Evolutionary conservation across 1,284 basidiomycete genomes (phyloP).

Genomic region (Peniophora sp.): DNA sequence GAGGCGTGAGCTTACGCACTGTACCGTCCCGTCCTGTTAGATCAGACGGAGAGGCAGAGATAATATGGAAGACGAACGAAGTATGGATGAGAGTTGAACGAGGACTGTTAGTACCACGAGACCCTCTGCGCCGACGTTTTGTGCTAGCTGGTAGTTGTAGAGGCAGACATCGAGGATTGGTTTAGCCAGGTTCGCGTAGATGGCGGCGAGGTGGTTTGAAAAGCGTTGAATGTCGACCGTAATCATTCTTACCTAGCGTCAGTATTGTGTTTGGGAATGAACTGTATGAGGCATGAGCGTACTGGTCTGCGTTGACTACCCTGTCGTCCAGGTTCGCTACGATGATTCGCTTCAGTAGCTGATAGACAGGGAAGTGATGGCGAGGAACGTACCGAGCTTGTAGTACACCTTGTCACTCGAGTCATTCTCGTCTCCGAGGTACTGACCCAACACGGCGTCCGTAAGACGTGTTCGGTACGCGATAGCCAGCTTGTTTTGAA

Average conservation of each 20-base stretch:
- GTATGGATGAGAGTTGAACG: slow-evolving; percentile 74
- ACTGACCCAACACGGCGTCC: slow-evolving; percentile 74
- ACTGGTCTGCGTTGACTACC: slow-evolving; percentile 96
- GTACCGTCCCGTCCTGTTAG: slow-evolving; percentile 3
- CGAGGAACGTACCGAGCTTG: slow-evolving; percentile 67
- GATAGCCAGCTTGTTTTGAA: slow-evolving; percentile 90
- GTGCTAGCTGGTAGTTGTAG: slow-evolving; percentile 94
- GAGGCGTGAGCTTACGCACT: slow-evolving; percentile 87
- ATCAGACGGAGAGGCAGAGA: slow-evolving; percentile 1
- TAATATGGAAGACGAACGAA: slow-evolving; percentile 46
- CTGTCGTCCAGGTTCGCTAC: slow-evolving; percentile 87
- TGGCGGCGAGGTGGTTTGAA: slow-evolving; percentile 85
- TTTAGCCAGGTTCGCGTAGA: slow-evolving; percentile 92
- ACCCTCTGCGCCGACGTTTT: slow-evolving; percentile 93
- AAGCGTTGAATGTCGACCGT: slow-evolving; percentile 96
- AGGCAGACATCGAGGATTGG: slow-evolving; percentile 89
- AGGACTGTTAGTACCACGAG: slow-evolving; percentile 79
- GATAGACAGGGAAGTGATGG: not conserved
- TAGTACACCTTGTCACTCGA: slow-evolving; percentile 79
- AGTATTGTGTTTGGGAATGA: slow-evolving; percentile 3
- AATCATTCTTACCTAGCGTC: slow-evolving; percentile 58
- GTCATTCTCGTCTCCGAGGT: slow-evolving; percentile 70
- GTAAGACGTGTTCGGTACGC: slow-evolving; percentile 90
- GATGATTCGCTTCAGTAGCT: not conserved
- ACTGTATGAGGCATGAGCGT: slow-evolving; percentile 14